These are phyloP conservation scores for Colletotrichum sp. DNA, from an alignment of 2,329 filamentous ascomycete species.

Conservation along the genomic window DNA sequence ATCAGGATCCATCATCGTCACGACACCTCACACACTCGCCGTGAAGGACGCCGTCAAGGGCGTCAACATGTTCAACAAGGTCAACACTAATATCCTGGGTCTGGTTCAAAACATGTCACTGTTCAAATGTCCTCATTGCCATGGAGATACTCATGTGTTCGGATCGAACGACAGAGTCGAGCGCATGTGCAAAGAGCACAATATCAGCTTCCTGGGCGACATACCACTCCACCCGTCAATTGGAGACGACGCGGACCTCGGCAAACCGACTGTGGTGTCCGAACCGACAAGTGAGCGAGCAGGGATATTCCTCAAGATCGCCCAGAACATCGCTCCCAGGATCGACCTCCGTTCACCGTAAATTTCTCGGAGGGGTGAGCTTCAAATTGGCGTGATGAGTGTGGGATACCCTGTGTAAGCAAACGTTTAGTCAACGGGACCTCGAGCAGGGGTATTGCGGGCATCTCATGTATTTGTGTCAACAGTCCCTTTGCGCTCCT, in stretches of 20 bases:
- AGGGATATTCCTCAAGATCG: constrained; percentile 74
- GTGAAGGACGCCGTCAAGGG: constrained; percentile 92
- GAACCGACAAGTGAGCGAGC: constrained; percentile 80
- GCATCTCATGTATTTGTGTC: constrained; percentile 21
- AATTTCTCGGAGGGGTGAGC: not conserved
- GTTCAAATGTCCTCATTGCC: constrained; percentile 81
- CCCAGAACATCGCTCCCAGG: constrained; percentile 55
- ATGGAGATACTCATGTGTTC: constrained; percentile 77
- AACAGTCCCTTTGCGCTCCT: not conserved
- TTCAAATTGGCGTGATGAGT: not conserved
- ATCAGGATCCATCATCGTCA: constrained; percentile 82
- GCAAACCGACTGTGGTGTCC: constrained; percentile 88
- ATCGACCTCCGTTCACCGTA: constrained; percentile 32
- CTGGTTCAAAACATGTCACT: constrained; percentile 93
- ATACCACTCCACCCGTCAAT: constrained; percentile 87
- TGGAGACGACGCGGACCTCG: constrained; percentile 84
- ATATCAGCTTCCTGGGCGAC: constrained; percentile 83
- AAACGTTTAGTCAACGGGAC: constrained; percentile 18
- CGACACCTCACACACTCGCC: constrained; percentile 91
- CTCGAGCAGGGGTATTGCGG: constrained; percentile 10
- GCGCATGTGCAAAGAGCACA: constrained; percentile 72
- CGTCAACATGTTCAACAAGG: constrained; percentile 90
- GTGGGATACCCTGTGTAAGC: constrained; percentile 18
- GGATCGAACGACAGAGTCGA: constrained; percentile 69
- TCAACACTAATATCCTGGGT: constrained; percentile 80